Evolutionary conservation across 2,329 filamentous ascomycete genomes (phyloP).

Genomic region (Alternaria sp.): DNA sequence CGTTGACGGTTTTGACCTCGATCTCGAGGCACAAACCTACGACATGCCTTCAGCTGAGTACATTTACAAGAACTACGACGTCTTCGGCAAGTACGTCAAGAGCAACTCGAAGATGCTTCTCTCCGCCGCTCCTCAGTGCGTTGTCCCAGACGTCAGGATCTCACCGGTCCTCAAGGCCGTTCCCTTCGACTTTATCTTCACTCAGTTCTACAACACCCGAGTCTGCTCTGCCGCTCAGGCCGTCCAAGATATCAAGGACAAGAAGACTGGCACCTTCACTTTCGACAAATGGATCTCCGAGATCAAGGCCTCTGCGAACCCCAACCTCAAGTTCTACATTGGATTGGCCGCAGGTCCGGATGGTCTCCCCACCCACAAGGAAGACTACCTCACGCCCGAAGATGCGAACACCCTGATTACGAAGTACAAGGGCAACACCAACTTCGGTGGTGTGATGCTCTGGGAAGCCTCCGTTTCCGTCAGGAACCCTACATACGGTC

Average conservation of each 20-base stretch:
- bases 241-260: slow-evolving; percentile 30
- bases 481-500: slow-evolving; percentile 55
- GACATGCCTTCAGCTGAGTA: slow-evolving; percentile 30
- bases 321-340: slow-evolving; percentile 61
- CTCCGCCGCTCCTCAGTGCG: slow-evolving; percentile 63
- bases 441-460: slow-evolving; percentile 68
- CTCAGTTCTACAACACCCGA: slow-evolving; percentile 65
- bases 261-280: slow-evolving; percentile 53
- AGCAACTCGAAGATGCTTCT: slow-evolving; percentile 55
- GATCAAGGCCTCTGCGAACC: slow-evolving; percentile 52
- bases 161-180: slow-evolving; percentile 55
- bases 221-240: slow-evolving; percentile 60
- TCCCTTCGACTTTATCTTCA: slow-evolving; percentile 62
- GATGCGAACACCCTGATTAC: slow-evolving; percentile 59
- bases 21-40: slow-evolving; percentile 49
- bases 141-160: slow-evolving; percentile 58
- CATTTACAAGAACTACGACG: slow-evolving; percentile 54
- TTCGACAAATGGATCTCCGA: slow-evolving; percentile 54
- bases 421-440: slow-evolving; percentile 37
- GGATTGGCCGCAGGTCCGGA: slow-evolving; percentile 54
- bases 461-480: slow-evolving; percentile 64
- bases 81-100: slow-evolving; percentile 60
- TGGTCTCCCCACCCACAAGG: slow-evolving; percentile 31
- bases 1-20: slow-evolving; percentile 64
- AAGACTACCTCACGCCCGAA: slow-evolving; percentile 57